Base-by-base conservation (phyloP, 495 filamentous ascomycete genomes). In the Staphylotrichum tortipilum region DNA sequence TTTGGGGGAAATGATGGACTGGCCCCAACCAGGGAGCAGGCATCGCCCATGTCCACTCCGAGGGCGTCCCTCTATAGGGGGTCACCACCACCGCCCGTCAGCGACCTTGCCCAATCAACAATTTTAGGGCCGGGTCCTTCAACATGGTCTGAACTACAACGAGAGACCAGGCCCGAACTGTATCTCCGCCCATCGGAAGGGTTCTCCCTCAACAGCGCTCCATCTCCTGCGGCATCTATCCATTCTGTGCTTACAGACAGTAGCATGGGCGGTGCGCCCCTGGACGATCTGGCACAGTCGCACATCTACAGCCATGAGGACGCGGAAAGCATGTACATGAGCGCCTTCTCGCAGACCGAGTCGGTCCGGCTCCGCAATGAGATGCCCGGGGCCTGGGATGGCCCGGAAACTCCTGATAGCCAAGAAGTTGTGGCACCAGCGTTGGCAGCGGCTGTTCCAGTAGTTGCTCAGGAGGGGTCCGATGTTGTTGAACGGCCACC, bases 261-360 rank as follows among this genome's bases (percentile, higher is more conserved):
- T 10, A 47, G 52, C 19, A 59, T 63, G 2, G 26, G 50, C 23
- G 15, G 44, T 19, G 31, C 35, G 15, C 28, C 21, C 15, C 22
- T 33, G 10, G 77, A 78, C 24, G 78, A 83, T 47, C 75, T 87
- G 14, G 68, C 76, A 17, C 59, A 86, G 52, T 97, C 94, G 9
- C 87, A 77, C 54, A 62, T 92, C 14, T 97, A 89, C 62, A 90
- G 80, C 45, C 84, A 94, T 48, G 88, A 94, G 49, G 89, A 97
- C 50, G 92, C 92, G 0, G 84, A 91, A 57, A 97, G 92, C 66
- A 85, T 99, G 82, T 97, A 97, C 55, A 90, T 96, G 75, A 79
- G 76, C 47, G 75, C 76, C 3, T 73, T 78, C 35, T 76, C 73
- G 6, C 50, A 74, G 34, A 58, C 64, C 14, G 54, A 52, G 12